A percentile compares a stretch with the other conserved stretches of the same genome.
These are phyloP conservation scores for Colletotrichum cereale DNA, from an alignment of 2,329 filamentous ascomycete species.

Conservation along the genomic window DNA sequence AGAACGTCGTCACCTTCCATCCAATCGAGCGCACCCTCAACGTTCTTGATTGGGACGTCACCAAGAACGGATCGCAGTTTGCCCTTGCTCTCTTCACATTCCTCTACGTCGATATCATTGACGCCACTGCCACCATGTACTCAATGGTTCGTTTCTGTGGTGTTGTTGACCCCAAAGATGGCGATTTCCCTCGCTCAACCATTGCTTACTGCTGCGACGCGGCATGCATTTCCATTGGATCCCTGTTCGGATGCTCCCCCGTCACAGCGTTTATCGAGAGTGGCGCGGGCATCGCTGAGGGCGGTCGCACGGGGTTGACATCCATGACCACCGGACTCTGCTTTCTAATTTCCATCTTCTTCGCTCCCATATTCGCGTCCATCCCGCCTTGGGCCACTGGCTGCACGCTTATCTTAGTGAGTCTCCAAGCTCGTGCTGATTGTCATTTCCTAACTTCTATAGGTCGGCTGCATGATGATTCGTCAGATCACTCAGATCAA, in stretches of 20 bases:
- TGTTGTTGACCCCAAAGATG: constrained; percentile 72
- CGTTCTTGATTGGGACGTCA: constrained; percentile 75
- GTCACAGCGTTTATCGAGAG: constrained; percentile 83
- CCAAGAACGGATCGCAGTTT: constrained; percentile 70
- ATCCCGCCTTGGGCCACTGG: constrained; percentile 85
- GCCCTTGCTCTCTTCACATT: constrained; percentile 81
- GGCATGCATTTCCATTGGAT: constrained; percentile 77
- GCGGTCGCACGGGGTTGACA: constrained; percentile 79
- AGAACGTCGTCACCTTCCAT: constrained; percentile 77
- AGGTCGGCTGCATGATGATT: constrained; percentile 84
- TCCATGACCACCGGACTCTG: constrained; percentile 77
- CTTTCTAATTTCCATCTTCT: constrained; percentile 80
- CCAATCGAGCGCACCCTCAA: constrained; percentile 74
- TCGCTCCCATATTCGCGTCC: constrained; percentile 81
- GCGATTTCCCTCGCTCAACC: constrained; percentile 89
- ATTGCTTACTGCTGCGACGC: constrained; percentile 82
- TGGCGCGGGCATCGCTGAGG: constrained; percentile 81
- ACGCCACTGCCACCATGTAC: constrained; percentile 82
- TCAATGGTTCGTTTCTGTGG: constrained; percentile 85
- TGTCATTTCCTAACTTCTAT: neutral
- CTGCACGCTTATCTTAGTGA: constrained; percentile 76
- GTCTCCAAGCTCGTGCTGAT: constrained; percentile 40
- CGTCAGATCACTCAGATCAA: constrained; percentile 81
- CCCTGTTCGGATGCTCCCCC: constrained; percentile 77
- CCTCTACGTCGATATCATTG: constrained; percentile 83